Evolutionary conservation across 371 early-diverging fungal genomes (phyloP), one percentile per base, ranked within the genome.

Genomic region (Capillidium rhysosporum): DNA sequence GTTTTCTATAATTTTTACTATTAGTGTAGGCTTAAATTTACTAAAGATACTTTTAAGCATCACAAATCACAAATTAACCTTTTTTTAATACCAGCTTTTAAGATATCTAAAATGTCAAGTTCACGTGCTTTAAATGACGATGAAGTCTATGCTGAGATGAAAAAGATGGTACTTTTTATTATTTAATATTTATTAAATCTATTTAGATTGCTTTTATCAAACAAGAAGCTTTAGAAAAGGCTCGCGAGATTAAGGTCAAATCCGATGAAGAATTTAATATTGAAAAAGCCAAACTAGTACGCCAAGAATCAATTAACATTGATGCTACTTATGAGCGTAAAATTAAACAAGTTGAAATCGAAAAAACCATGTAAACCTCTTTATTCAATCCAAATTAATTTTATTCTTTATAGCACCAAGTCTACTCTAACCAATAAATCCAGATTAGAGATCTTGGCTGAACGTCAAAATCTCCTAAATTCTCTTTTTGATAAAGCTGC

Each of bases 211-310:
- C 86, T 34, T 97, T 97, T 71, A 97, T 97, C 73, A 87, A 84
- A 66, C 93, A 95, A 69, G 98, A 97, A 69, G 96, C 98, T 16
- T 65, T 86, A 24, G 96, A 97, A 65, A 97, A 97, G 71, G 93
- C 95, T 25, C 77, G 90, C 48, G 98, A 97, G 67, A 92, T 95
- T 65, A 89, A 92, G 69, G 89, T 93, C 70, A 96, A 5, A n/a
- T 12, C 95, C 46, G 89, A 91, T 69, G 97, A 96, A 65, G 97
- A 96, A 63, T 94, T 94, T 79, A 94, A 94, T 69, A 96, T 96
- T 69, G 96, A 95, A 70, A 91, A 92, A 80, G 90, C 86, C 58
- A 92, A 92, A 65, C 75, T 89, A 54, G 89, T 92, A 46, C 80
- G 89, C 47, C 85, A 84, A 68, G 92, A 92, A 61, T 82, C 89